These are phyloP conservation scores for Amanita muscaria DNA, from an alignment of 768 basidiomycete species.

Conservation along the genomic window DNA sequence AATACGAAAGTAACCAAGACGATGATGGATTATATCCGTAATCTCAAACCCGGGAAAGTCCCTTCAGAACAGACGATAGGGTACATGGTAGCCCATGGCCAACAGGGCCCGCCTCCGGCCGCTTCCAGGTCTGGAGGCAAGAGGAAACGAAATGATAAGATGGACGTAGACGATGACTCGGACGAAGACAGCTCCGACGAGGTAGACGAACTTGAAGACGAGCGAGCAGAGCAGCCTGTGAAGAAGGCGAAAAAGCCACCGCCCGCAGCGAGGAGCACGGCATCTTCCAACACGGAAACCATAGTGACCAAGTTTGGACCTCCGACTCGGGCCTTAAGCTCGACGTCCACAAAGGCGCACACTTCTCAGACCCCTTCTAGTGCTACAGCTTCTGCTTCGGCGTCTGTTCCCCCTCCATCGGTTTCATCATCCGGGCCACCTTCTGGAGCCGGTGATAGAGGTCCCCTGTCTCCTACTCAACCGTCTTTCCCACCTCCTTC, in stretches of 20 bases:
- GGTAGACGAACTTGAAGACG: background rate
- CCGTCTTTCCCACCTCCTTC: background rate
- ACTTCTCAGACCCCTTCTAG: background rate
- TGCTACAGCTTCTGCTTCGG: background rate
- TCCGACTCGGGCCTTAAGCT: background rate
- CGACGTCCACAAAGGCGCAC: background rate
- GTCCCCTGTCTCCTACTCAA: background rate
- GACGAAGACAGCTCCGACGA: background rate
- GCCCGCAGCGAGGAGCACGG: background rate
- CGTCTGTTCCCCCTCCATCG: background rate
- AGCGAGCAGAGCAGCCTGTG: background rate
- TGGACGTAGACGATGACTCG: background rate
- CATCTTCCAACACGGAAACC: background rate
- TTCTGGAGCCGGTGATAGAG: no score
- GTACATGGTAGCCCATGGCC: no score
- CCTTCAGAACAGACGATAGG: background rate
- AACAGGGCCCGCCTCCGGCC: background rate
- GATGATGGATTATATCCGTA: conserved; percentile 43
- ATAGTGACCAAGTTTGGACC: background rate
- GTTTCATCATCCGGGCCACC: no score
- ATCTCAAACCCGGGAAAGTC: conserved; percentile 13
- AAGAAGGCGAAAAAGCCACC: background rate
- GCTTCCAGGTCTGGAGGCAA: background rate
- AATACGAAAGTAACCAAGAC: conserved; percentile 49
- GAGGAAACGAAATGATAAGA: conserved; percentile 1